phyloP scores from a whole-genome alignment of 2,329 filamentous ascomycete species.

The Arachnomyces sp. region DNA sequence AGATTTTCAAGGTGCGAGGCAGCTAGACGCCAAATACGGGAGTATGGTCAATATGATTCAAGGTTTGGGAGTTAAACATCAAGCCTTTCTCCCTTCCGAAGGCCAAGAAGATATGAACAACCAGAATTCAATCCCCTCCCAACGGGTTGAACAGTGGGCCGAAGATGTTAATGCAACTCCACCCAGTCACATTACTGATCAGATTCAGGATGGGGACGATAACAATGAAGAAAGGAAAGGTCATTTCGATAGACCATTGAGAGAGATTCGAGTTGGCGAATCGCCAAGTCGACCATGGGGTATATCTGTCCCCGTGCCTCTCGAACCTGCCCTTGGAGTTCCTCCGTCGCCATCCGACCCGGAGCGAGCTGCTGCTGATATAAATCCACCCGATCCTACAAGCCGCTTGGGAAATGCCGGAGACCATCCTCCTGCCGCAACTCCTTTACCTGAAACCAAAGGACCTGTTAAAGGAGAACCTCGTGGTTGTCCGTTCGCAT shows the following conservation, averaged over 20 bases:
- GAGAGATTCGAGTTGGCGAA: slow-evolving; percentile 87
- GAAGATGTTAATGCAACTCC: slow-evolving; percentile 56
- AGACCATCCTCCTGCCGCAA: no score
- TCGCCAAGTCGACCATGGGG: slow-evolving; percentile 91
- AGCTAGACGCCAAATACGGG: slow-evolving; percentile 90
- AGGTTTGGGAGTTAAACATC: slow-evolving; percentile 77
- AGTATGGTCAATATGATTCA: slow-evolving; percentile 92
- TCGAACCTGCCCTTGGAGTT: slow-evolving; percentile 22
- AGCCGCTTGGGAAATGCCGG: no score
- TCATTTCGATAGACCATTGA: slow-evolving; percentile 76
- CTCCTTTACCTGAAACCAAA: no score
- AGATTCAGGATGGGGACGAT: slow-evolving; percentile 31
- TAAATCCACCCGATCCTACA: slow-evolving; percentile 11
- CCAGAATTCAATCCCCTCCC: slow-evolving; percentile 46
- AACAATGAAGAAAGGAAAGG: slow-evolving; percentile 55
- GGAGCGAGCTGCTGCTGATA: slow-evolving; percentile 5
- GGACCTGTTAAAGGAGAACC: no score
- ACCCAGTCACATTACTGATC: slow-evolving; percentile 26
- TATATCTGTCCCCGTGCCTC: slow-evolving; percentile 65
- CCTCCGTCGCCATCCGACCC: no score
- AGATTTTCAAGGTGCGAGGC: slow-evolving; percentile 75
- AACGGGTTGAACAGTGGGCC: slow-evolving; percentile 80
- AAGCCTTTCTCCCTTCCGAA: slow-evolving; percentile 67
- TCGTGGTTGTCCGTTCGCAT: no score
- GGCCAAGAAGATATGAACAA: slow-evolving; percentile 29